A percentile compares a stretch with the other conserved stretches of the same genome.
These are phyloP conservation scores for Sclerotinia trifoliorum DNA, from an alignment of 2,329 filamentous ascomycete genomes.

Conservation along the genomic window DNA sequence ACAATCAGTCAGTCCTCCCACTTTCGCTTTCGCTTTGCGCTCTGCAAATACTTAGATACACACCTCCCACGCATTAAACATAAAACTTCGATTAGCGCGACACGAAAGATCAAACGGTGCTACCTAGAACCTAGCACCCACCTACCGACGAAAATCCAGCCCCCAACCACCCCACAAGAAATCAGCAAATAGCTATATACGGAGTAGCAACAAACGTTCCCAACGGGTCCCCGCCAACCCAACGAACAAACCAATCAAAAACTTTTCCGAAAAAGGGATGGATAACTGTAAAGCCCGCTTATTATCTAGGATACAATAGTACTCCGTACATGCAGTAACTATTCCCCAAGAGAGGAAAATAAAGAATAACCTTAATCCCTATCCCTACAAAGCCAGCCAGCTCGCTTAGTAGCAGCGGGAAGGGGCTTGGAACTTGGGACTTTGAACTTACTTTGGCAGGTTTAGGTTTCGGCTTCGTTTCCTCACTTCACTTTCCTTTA, in stretches of 20 bases:
- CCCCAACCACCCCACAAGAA: not conserved
- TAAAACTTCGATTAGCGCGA: no score
- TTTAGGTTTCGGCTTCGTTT: not conserved
- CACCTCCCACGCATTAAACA: no score
- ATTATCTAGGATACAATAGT: no score
- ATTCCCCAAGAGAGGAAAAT: no score
- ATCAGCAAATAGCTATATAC: not conserved
- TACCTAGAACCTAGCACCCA: no score
- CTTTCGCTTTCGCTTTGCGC: not conserved
- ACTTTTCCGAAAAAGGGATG: not conserved
- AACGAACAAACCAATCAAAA: not conserved
- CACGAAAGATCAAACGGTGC: not conserved
- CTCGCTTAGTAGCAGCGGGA: conserved; percentile 9
- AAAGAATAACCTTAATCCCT: not conserved
- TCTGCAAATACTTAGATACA: no score
- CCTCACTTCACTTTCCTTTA: not conserved
- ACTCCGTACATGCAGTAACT: no score
- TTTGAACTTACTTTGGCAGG: no score
- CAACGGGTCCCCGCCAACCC: not conserved
- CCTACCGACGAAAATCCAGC: not conserved
- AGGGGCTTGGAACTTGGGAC: not conserved
- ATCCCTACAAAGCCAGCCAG: not conserved
- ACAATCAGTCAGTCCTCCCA: not conserved
- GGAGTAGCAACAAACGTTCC: not conserved
- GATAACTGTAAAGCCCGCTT: no score